Evolutionary conservation across 352 stramenopile species (phyloP), one percentile per base, ranked within the genome.

Genomic region (Phytophthora crassamura): DNA sequence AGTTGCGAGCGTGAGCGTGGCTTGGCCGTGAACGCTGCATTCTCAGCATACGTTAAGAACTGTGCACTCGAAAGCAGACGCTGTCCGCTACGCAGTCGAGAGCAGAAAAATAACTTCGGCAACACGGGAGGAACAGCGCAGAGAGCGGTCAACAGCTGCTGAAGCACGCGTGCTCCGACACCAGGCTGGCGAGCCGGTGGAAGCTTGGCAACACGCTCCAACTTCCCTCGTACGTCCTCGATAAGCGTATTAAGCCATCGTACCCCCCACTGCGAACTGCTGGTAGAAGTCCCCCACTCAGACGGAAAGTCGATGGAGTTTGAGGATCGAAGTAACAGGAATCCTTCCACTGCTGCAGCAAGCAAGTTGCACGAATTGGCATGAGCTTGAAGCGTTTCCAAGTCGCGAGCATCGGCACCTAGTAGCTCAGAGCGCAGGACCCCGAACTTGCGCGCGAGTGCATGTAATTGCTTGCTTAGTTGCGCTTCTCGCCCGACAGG

Each of bases 1-100:
- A 88, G 67, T 53, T 86, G 78, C 5, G 78, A 84, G 4, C 74
- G 76, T 36, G 76, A 54, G 16, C 78, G 70, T 6, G 76, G 78
- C 40, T 88, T 88, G 2, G 76, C 49, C 15, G 76, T 75, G 34
- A 82, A 82, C 9, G 76, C 59, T 1, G 76, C 16, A 48, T 63
- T 75, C 36, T 88, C 78, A 1, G 74, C 61, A 33, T 73, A 77
- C 1, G 78, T 88, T 25, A 88, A 39, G 34, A 88, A 88, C 25
- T 84, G 74, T 7, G 67, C 71, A 39, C 72, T 85, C 0, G 74
- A 73, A 0, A 60, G 62, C 8, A 88, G 28, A 8, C 64, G 66
- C 2, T 66, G 59, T 38, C 68, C 32, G 16, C 30, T 38, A 12
- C 43, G 57, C 22, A 79, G 36, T 42, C 66, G 61, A 20, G 72